These are phyloP conservation scores for Eimeria nieschulzi DNA, from an alignment of 169 alveolate species.

Conservation along the genomic window DNA sequence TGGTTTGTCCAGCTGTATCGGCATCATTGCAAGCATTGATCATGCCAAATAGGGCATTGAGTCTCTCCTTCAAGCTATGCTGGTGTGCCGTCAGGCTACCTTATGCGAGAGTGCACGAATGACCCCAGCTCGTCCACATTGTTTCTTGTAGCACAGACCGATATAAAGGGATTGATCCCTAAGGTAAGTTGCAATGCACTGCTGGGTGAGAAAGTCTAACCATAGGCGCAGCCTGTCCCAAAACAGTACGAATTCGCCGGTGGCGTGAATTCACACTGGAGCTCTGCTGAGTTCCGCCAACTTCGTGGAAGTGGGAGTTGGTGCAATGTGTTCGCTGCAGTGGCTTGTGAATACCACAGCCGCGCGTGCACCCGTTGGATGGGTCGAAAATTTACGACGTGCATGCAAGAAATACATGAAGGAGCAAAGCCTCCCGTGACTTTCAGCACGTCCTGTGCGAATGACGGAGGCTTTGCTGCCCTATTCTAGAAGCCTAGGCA, in stretches of 20 bases:
- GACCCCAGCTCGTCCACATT: constrained; percentile 56
- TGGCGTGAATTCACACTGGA: too few relatives aligned
- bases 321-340: neutral
- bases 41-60: neutral
- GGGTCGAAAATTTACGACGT: constrained; percentile 36
- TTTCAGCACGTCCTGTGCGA: too few relatives aligned
- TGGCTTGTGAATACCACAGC: constrained; percentile 53
- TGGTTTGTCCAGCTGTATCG: neutral
- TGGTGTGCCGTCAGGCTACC: constrained; percentile 29
- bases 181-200: constrained; percentile 21
- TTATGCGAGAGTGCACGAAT: constrained; percentile 7
- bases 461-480: too few relatives aligned
- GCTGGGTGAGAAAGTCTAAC: too few relatives aligned
- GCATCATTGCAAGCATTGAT: neutral
- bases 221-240: too few relatives aligned
- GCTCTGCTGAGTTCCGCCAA: too few relatives aligned
- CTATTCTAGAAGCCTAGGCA: too few relatives aligned
- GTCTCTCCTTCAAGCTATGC: neutral
- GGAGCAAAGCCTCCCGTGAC: neutral
- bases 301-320: too few relatives aligned
- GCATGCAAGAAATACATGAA: constrained; percentile 57
- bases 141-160: constrained; percentile 71
- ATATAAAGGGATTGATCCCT: constrained; percentile 64
- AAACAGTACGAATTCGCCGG: too few relatives aligned
- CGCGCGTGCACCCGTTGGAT: constrained; percentile 53